Evolutionary conservation across 2,329 filamentous ascomycete species (phyloP).

Genomic region (Scleromitrula shiraiana): DNA sequence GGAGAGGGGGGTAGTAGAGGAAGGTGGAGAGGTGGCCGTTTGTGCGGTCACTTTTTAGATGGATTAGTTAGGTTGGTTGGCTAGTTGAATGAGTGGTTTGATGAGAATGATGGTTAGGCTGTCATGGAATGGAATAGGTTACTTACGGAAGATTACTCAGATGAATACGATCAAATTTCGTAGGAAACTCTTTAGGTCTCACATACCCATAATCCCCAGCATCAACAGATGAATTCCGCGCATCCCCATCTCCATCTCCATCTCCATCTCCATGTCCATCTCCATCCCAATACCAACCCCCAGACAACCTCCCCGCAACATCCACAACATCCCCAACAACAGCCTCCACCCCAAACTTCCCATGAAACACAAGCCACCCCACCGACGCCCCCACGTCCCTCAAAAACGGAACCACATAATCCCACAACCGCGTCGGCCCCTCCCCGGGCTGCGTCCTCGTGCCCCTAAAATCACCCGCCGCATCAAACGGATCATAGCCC

Average conservation of each 20-base stretch:
- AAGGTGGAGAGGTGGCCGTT: slow-evolving; percentile 12
- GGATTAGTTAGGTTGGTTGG: too few species aligned
- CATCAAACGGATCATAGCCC: slow-evolving; percentile 10
- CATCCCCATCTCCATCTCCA: too few species aligned
- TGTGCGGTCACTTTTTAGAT: slow-evolving; percentile 11
- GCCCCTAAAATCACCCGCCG: not conserved
- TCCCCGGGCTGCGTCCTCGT: not conserved
- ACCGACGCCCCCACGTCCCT: slow-evolving; percentile 9
- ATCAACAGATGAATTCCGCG: too few species aligned
- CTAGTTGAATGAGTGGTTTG: too few species aligned
- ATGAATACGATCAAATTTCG: slow-evolving; percentile 13
- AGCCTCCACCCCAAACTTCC: slow-evolving; percentile 13
- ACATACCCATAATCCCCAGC: not conserved
- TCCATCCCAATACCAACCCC: slow-evolving; percentile 5
- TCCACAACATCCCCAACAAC: slow-evolving; percentile 14
- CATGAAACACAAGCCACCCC: slow-evolving; percentile 6
- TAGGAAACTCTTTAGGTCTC: slow-evolving; percentile 11
- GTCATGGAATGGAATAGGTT: too few species aligned
- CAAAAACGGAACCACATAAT: slow-evolving; percentile 15
- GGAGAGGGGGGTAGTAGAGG: slow-evolving; percentile 10
- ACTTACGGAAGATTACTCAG: slow-evolving; percentile 19
- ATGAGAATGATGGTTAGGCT: too few species aligned
- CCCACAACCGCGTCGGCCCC: slow-evolving; percentile 9
- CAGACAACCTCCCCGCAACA: slow-evolving; percentile 13
- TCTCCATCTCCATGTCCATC: not conserved